Evolutionary conservation across 345 rosid genomes (phyloP).

Genomic region (Camelina hispida): DNA sequence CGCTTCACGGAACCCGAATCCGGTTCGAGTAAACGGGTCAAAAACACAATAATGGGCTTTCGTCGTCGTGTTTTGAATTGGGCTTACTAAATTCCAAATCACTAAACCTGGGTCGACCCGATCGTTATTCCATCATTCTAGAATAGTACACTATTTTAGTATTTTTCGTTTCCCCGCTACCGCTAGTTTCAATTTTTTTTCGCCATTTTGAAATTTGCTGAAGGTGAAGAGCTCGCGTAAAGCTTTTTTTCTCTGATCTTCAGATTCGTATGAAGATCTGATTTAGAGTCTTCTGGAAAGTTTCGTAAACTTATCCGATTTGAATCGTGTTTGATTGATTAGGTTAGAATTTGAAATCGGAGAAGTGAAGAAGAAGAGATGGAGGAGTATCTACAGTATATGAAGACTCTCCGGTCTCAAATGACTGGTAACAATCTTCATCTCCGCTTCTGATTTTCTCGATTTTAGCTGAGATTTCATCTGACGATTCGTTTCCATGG

Average conservation of each 20-base stretch:
- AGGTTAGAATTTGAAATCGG: conserved; percentile 21
- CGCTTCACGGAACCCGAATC: conserved; percentile 9
- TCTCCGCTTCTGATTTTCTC: neutral
- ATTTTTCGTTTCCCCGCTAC: neutral
- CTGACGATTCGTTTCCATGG: neutral
- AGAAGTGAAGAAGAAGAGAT: conserved; percentile 44
- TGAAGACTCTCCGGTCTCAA: conserved; percentile 78
- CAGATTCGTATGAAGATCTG: too few relatives aligned
- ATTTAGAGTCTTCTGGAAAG: too few relatives aligned
- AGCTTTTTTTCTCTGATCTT: too few relatives aligned
- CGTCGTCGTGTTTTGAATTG: neutral
- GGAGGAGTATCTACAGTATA: conserved; percentile 86
- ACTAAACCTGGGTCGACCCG: conserved; percentile 17
- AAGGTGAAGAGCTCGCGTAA: conserved; percentile 10
- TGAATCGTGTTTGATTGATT: neutral
- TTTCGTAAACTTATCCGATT: too few relatives aligned
- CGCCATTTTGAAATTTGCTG: neutral
- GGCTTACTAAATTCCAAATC: neutral
- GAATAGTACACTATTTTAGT: too few relatives aligned
- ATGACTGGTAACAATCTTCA: conserved; percentile 60
- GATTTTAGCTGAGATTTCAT: neutral
- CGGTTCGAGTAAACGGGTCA: conserved; percentile 23
- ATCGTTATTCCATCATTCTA: neutral
- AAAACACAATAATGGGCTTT: conserved; percentile 1
- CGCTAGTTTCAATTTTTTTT: neutral